Percentiles rank a stretch among this genome's conserved stretches.
Conservation (phyloP, 23 red algal genomes). For the Gracilariopsis chorda region DNA sequence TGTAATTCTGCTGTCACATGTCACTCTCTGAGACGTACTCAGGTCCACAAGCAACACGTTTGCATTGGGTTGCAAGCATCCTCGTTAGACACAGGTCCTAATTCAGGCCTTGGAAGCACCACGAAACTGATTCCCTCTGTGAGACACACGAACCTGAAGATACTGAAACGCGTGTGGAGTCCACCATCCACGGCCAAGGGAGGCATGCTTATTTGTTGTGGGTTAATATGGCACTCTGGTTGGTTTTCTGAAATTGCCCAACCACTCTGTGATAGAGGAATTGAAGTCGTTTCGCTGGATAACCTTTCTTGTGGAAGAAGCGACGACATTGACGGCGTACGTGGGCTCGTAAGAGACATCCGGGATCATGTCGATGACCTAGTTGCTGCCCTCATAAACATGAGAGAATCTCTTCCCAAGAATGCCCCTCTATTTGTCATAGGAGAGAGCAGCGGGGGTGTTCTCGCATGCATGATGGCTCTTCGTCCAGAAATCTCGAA, state of each 20-base stretch:
- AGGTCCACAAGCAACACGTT: too few relatives aligned
- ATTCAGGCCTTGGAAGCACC: too few relatives aligned
- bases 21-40: too few relatives aligned
- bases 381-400: background rate
- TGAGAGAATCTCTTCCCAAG: background rate
- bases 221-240: slow-evolving; percentile 10
- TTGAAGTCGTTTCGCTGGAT: slow-evolving; percentile 8
- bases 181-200: background rate
- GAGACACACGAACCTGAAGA: background rate
- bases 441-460: slow-evolving; percentile 14
- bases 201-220: background rate
- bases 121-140: background rate
- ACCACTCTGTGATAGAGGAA: background rate
- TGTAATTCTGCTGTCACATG: too few relatives aligned
- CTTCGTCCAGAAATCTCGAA: background rate
- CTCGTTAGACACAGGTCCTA: too few relatives aligned
- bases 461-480: slow-evolving; percentile 15
- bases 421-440: background rate
- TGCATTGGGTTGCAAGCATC: too few relatives aligned
- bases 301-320: background rate
- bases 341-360: background rate
- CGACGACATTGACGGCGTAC: background rate
- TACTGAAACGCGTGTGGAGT: background rate
- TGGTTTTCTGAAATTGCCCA: slow-evolving; percentile 10
- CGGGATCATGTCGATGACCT: slow-evolving; percentile 30